These are phyloP conservation scores for Lasiodiplodia citricola DNA, from an alignment of 2,329 filamentous ascomycete genomes.

Conservation along the genomic window DNA sequence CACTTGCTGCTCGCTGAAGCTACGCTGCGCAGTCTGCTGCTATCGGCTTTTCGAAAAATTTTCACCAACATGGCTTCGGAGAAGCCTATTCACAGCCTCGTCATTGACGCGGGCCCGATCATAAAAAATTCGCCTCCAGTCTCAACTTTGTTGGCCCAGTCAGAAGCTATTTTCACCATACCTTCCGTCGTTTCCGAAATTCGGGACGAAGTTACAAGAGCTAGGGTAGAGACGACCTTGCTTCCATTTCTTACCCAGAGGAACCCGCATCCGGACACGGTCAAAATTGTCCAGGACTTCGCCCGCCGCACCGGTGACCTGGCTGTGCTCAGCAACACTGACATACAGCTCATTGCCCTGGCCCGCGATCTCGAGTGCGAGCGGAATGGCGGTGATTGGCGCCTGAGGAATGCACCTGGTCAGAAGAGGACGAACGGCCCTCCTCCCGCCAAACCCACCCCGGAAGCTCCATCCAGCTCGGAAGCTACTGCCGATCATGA, in stretches of 20 bases:
- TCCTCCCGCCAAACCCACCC: constrained; percentile 51
- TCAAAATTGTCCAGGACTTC: constrained; percentile 83
- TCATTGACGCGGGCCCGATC: constrained; percentile 90
- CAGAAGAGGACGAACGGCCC: constrained; percentile 79
- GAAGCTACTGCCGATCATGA: constrained; percentile 26
- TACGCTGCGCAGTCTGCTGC: background rate
- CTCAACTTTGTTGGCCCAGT: constrained; percentile 78
- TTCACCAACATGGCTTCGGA: constrained; percentile 36
- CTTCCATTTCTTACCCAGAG: constrained; percentile 83
- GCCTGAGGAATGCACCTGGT: constrained; percentile 76
- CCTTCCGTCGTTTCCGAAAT: constrained; percentile 89
- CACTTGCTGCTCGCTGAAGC: background rate
- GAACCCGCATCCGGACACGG: constrained; percentile 74
- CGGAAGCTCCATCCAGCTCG: constrained; percentile 28
- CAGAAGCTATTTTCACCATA: constrained; percentile 71
- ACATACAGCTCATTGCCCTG: constrained; percentile 87
- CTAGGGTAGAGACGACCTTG: constrained; percentile 81
- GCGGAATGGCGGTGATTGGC: constrained; percentile 86
- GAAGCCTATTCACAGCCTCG: constrained; percentile 80
- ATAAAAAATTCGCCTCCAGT: constrained; percentile 91
- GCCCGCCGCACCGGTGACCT: constrained; percentile 88
- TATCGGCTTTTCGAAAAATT: background rate
- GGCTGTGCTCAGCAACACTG: constrained; percentile 83
- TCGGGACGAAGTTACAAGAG: constrained; percentile 78
- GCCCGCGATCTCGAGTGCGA: constrained; percentile 96